Conservation (phyloP, 2,329 filamentous ascomycete species). For the Fusarium sambucinum region DNA sequence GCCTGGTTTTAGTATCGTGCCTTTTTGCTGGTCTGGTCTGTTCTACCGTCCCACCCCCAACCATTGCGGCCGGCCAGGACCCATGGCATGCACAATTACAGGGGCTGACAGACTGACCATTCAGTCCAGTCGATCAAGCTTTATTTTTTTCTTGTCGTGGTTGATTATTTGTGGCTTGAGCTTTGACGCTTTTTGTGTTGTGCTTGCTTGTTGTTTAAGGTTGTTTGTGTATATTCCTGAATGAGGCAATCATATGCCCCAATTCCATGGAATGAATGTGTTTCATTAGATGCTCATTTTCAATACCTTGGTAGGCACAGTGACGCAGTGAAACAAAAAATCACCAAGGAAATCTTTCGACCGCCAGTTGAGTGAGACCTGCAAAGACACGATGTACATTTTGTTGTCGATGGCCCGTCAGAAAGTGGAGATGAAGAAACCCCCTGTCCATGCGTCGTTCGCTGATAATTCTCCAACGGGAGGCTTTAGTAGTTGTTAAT, state of each 20-base stretch:
- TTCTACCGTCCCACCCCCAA: conserved; percentile 36
- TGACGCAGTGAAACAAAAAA: neutral
- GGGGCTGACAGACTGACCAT: conserved; percentile 10
- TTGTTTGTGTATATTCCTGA: neutral
- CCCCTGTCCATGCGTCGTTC: conserved; percentile 8
- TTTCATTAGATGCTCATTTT: neutral
- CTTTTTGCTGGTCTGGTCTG: conserved; percentile 15
- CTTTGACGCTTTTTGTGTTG: conserved; percentile 20
- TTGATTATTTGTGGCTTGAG: conserved; percentile 31
- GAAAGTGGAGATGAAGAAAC: neutral
- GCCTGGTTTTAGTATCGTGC: conserved; percentile 34
- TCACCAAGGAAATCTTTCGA: neutral
- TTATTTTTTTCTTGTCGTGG: conserved; percentile 12
- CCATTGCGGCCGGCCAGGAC: conserved; percentile 4
- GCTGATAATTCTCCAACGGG: conserved; percentile 8
- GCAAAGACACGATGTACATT: conserved; percentile 3
- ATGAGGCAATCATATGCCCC: neutral
- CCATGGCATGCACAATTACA: conserved; percentile 22
- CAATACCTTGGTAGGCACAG: neutral
- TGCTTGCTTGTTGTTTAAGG: neutral
- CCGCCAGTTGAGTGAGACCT: conserved; percentile 6
- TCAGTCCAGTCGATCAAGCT: conserved; percentile 4
- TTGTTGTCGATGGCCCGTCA: neutral
- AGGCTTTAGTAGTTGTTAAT: neutral
- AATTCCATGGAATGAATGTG: neutral